Base-by-base conservation (phyloP, 2,329 filamentous ascomycete genomes). In the Chalaropsis thielavioides region DNA sequence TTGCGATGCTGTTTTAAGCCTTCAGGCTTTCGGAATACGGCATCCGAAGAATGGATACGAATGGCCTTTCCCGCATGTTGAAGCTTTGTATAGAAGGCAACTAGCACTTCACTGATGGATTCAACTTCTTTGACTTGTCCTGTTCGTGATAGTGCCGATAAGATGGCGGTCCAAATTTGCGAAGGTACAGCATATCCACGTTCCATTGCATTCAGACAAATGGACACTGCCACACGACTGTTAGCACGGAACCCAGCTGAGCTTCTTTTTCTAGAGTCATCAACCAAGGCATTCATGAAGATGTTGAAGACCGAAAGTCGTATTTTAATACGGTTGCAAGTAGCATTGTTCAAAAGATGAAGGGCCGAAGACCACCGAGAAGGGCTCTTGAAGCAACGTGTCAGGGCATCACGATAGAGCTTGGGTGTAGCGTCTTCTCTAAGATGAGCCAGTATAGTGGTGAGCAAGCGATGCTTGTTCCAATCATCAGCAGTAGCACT, bases 381-480 rank as follows among this genome's bases (percentile, higher is more conserved):
- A 68, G 3, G 66, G 64, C 58, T 68, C 69, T 41, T 74, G 68
- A 65, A 69, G 71, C 31, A 65, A 70, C 19, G 69, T 64, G n/a
- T 76, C 67, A 56, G 70, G 72, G 40, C 70, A 44, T 19, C 51
- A n/a, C 38, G 46, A 63, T 61, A 67, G 4, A 58, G 68, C 15
- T 68, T 67, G 10, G 70, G 68, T 8, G 70, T 68, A 0, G 68
- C 64, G 1, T 66, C 69, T 7, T 60, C 62, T 19, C 70, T 64
- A n/a, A 70, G 68, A 27, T 67, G 69, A 66, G 64, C 68, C 63
- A 76, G 76, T 2, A 81, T 72, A 15, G 74, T 75, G 24, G 79
- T 68, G n/a, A 83, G 69, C 0, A 82, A 70, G 17, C 74, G 74
- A 66, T 77, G 75, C 56, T 72, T 75, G 24, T 71, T 72, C 75